Evolutionary conservation across 2,329 filamentous ascomycete species (phyloP).

Genomic region (Trichophyton benhamiae): DNA sequence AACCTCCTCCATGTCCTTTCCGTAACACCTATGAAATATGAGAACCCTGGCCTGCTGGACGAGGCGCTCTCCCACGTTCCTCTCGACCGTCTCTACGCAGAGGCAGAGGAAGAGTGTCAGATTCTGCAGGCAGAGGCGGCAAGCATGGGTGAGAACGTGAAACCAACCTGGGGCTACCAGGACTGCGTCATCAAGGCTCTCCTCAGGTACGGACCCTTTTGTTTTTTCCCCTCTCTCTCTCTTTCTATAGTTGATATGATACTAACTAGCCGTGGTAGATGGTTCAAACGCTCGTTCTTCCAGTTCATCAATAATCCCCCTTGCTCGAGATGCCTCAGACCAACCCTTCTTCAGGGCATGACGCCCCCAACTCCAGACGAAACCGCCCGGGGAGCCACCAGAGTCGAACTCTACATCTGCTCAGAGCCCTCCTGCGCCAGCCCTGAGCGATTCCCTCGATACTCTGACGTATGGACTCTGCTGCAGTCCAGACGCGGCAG

Average conservation of each 20-base stretch:
- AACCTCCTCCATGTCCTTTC: constrained; percentile 78
- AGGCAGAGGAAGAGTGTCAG: constrained; percentile 87
- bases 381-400: constrained; percentile 69
- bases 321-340: constrained; percentile 68
- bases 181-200: constrained; percentile 88
- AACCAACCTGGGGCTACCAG: constrained; percentile 90
- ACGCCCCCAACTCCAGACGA: constrained; percentile 80
- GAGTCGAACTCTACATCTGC: constrained; percentile 85
- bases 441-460: constrained; percentile 83
- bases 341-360: constrained; percentile 72
- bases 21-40: constrained; percentile 80
- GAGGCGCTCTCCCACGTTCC: constrained; percentile 81
- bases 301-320: constrained; percentile 92
- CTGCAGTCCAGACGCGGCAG: constrained; percentile 76
- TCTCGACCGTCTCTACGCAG: constrained; percentile 78
- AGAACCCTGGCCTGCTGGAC: constrained; percentile 88
- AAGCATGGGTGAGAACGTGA: constrained; percentile 67
- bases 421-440: constrained; percentile 60
- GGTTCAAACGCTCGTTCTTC: constrained; percentile 95
- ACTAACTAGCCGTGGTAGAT: constrained; percentile 36
- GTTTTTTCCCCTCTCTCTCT: constrained; percentile 20
- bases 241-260: constrained; percentile 14
- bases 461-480: constrained; percentile 87
- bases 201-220: constrained; percentile 49
- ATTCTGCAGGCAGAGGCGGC: constrained; percentile 77